Evolutionary conservation across 495 filamentous ascomycete species (phyloP).

Genomic region (Margaritispora aquatica): DNA sequence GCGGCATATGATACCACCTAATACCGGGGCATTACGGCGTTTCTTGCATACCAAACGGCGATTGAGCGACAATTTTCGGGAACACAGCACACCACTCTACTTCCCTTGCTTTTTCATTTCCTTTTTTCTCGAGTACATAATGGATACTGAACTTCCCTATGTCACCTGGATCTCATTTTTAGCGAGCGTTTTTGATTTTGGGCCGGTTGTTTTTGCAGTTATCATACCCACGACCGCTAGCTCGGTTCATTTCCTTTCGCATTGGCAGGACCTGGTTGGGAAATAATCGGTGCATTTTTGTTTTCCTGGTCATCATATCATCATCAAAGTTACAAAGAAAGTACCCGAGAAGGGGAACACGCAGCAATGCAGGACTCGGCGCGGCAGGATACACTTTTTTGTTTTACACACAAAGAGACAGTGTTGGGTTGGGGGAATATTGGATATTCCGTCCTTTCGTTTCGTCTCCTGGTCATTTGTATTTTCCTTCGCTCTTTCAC

Average conservation of each 20-base stretch:
- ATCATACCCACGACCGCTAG: constrained; percentile 21
- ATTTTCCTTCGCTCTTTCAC: constrained; percentile 9
- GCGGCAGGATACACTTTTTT: constrained; percentile 20
- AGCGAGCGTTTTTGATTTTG: constrained; percentile 23
- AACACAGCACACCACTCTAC: constrained; percentile 15
- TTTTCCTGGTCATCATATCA: constrained; percentile 18
- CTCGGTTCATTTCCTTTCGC: constrained; percentile 22
- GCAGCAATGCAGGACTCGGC: constrained; percentile 29
- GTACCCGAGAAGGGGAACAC: constrained; percentile 23
- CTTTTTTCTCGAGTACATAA: constrained; percentile 24
- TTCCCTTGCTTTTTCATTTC: constrained; percentile 11
- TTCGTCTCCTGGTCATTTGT: constrained; percentile 21
- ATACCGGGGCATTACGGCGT: constrained; percentile 21
- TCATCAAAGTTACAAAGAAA: constrained; percentile 19
- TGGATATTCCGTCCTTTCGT: constrained; percentile 19
- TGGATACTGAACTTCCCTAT: constrained; percentile 25
- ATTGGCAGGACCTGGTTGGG: constrained; percentile 25
- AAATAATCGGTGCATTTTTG: constrained; percentile 20
- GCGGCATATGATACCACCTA: constrained; percentile 24
- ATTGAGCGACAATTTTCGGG: constrained; percentile 24
- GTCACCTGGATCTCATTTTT: constrained; percentile 22
- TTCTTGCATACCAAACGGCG: constrained; percentile 23
- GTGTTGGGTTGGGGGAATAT: constrained; percentile 11
- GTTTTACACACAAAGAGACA: constrained; percentile 11
- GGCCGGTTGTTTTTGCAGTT: constrained; percentile 10